phyloP scores from a whole-genome alignment of 345 rosid genomes.

The Cardiospermum halicacabum region DNA sequence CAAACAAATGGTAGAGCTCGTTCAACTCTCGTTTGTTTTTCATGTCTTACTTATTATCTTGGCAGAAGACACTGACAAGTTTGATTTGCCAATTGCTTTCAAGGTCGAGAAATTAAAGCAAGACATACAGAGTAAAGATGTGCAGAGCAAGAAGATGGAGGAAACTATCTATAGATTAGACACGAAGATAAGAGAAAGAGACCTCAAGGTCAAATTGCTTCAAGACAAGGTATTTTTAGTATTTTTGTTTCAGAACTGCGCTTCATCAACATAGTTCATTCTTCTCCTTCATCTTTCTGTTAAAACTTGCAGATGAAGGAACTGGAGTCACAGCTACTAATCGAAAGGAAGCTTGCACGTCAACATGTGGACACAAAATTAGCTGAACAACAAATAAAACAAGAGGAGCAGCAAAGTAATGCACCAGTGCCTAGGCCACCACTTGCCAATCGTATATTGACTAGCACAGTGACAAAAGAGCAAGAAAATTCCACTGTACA shows the following conservation, averaged over 20 bases:
- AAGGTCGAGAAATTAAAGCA: conserved; percentile 81
- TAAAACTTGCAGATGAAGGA: conserved; percentile 61
- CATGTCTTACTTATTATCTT: background rate
- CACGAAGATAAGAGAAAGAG: conserved; percentile 73
- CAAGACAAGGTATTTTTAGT: conserved; percentile 65
- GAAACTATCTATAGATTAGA: conserved; percentile 65
- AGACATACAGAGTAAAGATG: conserved; percentile 82
- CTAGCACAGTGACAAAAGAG: conserved; percentile 35
- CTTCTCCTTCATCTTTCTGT: background rate
- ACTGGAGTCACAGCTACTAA: conserved; percentile 80
- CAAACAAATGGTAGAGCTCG: conserved; percentile 72
- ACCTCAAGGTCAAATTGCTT: conserved; percentile 61
- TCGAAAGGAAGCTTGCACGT: conserved; percentile 91
- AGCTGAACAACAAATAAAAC: conserved; percentile 62
- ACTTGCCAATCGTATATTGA: conserved; percentile 41
- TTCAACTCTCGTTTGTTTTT: background rate
- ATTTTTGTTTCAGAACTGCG: background rate
- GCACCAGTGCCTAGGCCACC: conserved; percentile 48
- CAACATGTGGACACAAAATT: conserved; percentile 91
- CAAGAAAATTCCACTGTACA: conserved; percentile 29
- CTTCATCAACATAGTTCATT: background rate
- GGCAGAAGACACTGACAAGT: background rate
- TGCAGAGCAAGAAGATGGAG: conserved; percentile 84
- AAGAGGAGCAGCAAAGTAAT: conserved; percentile 45
- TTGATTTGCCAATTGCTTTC: background rate